phyloP scores from a whole-genome alignment of 2,329 filamentous ascomycete species.

The Apiospora pterosperma region DNA sequence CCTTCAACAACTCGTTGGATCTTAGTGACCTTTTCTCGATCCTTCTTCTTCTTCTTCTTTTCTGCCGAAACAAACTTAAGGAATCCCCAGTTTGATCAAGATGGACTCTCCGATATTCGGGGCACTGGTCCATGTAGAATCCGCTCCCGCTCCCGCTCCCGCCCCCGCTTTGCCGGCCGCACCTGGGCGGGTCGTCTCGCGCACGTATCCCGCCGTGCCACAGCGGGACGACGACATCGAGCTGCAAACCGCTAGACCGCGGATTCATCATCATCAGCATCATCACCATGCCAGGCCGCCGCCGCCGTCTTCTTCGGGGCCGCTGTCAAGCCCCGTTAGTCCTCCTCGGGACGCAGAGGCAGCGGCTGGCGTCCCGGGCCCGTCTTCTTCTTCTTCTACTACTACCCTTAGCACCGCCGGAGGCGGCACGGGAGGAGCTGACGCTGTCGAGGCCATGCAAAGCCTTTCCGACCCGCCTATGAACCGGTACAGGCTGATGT shows the following conservation, averaged over 20 bases:
- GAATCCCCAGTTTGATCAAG: too few species aligned
- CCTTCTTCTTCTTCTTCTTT: too few species aligned
- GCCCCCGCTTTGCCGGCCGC: conserved; percentile 25
- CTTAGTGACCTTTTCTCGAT: too few species aligned
- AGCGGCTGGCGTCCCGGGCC: neutral
- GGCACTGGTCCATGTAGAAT: conserved; percentile 24
- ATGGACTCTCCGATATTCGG: conserved; percentile 17
- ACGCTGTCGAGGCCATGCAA: conserved; percentile 42
- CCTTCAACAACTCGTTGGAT: neutral
- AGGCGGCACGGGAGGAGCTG: neutral
- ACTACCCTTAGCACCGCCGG: neutral
- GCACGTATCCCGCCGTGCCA: conserved; percentile 36
- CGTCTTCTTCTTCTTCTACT: neutral
- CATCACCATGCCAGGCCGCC: too few species aligned
- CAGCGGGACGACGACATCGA: conserved; percentile 21
- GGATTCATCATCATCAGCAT: neutral
- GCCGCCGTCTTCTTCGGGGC: conserved; percentile 11
- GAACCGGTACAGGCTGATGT: conserved; percentile 67
- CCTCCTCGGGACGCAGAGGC: neutral
- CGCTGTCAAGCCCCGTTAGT: neutral
- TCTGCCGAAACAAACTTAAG: too few species aligned
- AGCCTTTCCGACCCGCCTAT: conserved; percentile 59
- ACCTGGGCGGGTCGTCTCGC: conserved; percentile 31
- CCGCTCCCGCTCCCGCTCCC: conserved; percentile 15
- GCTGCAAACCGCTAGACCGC: conserved; percentile 6